Base-by-base conservation (phyloP, 2,329 filamentous ascomycete genomes). In the Neofusicoccum parvum region DNA sequence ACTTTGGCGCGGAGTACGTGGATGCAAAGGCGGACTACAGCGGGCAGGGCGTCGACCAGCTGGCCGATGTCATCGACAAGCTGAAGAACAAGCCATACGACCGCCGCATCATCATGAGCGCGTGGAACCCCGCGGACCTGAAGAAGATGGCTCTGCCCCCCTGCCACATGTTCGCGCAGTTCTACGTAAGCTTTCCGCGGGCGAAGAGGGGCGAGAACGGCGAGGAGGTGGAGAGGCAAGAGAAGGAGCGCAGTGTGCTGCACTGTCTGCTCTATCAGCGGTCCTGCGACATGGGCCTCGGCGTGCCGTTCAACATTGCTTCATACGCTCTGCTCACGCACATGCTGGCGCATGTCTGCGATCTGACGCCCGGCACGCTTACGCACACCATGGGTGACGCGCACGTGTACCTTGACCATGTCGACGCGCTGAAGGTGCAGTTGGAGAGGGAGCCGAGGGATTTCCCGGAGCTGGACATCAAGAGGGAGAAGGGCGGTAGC, bases 321-420 rank as follows among this genome's bases (percentile, higher is more conserved):
- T 92, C 88, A 69, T 99, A 99, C 80, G 93, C 95, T 39, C 82
- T 99, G 65, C 82, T 99, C 46, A 97, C 94, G 48, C 94, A 98
- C 78, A 98, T 99, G 90, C 81, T 99, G 53, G 94, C 95, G 0
- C 90, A 94, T 75, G 92, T 91, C 11, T 93, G 91, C 74, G 90
- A 94, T 70, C 79, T 99, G 64, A 86, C 92, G 0, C 93, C 95
- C 0, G 95, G 94, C 0, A 94, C 87, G 60, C 85, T 99, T 68
- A 95, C 93, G 45, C 95, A 98, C 78, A 93, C 93, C 56, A 96
- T 99, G 93, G 95, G 95, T 14, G 95, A 99, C 78, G 92, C 94
- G n/a, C 95, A 99, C 78, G 90, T 99, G 1, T 99, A 99, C 79
- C 80, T 90, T 7, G 94, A 99, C 76, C 95, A 99, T 76, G 86